Percentiles rank a stretch among this genome's conserved stretches.
Evolutionary conservation across 768 basidiomycete genomes (phyloP).

Genomic region (Hebeloma cylindrosporum): DNA sequence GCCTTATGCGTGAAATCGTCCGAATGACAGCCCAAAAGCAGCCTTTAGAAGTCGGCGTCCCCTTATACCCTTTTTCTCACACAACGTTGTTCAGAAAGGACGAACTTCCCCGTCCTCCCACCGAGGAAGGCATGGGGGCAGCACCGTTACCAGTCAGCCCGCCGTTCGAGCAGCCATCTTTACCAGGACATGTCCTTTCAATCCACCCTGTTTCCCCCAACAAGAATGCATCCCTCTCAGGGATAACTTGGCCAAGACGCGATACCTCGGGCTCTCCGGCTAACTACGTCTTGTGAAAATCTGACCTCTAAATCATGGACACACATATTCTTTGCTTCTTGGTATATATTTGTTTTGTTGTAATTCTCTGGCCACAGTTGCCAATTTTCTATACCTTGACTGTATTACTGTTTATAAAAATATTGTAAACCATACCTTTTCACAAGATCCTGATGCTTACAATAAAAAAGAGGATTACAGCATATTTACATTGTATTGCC

Average conservation of each 20-base stretch:
- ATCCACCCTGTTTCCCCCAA: constrained; percentile 18
- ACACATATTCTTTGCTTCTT: constrained; percentile 6
- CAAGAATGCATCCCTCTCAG: constrained; percentile 10
- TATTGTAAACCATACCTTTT: too few species aligned
- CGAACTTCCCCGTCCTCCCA: constrained; percentile 29
- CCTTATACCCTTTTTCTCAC: constrained; percentile 81
- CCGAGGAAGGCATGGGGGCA: constrained; percentile 28
- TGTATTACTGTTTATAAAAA: too few species aligned
- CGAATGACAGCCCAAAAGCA: constrained; percentile 79
- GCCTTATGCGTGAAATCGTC: constrained; percentile 83
- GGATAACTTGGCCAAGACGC: constrained; percentile 26
- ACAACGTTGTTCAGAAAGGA: constrained; percentile 58
- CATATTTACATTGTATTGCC: too few species aligned
- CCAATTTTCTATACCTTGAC: too few species aligned
- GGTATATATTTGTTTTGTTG: constrained; percentile 6
- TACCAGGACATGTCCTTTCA: constrained; percentile 19
- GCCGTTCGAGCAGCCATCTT: constrained; percentile 31
- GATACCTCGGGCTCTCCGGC: constrained; percentile 26
- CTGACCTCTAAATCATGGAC: too few species aligned
- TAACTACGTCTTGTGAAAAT: constrained; percentile 16
- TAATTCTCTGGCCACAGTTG: too few species aligned
- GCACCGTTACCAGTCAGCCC: constrained; percentile 42
- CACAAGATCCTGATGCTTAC: too few species aligned
- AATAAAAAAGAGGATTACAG: too few species aligned
- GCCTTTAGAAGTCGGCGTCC: constrained; percentile 77